Conservation (phyloP, 2,329 filamentous ascomycete species). For the Aureobasidium sp. region DNA sequence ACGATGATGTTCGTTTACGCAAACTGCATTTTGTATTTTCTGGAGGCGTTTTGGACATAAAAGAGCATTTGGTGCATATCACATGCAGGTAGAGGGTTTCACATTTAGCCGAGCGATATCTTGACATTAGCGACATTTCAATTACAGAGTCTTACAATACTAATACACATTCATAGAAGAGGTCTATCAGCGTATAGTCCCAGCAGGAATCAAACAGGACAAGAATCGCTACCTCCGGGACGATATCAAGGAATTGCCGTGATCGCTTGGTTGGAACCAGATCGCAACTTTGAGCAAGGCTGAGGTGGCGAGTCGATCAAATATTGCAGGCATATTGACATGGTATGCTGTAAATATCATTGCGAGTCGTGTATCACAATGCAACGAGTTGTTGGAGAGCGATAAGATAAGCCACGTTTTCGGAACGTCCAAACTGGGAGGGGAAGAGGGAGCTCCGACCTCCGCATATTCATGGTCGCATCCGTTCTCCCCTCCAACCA, state of each 20-base stretch:
- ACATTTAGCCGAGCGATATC: neutral
- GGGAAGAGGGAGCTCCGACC: neutral
- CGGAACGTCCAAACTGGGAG: neutral
- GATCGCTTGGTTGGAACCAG: neutral
- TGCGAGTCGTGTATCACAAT: neutral
- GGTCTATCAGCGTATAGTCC: neutral
- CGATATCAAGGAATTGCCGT: neutral
- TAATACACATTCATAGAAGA: neutral
- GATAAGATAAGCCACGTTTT: conserved; percentile 10
- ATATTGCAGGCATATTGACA: neutral
- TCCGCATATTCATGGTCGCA: neutral
- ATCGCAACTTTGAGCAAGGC: neutral
- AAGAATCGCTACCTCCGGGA: neutral
- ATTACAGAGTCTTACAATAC: neutral
- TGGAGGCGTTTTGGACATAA: neutral
- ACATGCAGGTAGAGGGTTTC: conserved; percentile 1
- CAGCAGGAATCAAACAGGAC: neutral
- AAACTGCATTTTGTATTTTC: neutral
- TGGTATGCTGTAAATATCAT: neutral
- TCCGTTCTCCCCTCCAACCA: neutral
- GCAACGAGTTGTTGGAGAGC: neutral
- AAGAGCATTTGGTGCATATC: neutral
- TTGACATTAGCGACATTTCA: neutral
- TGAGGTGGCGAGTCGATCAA: neutral
- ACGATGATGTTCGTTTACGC: neutral